Evolutionary conservation across 352 stramenopile species (phyloP).

Genomic region (Pythium volutum): DNA sequence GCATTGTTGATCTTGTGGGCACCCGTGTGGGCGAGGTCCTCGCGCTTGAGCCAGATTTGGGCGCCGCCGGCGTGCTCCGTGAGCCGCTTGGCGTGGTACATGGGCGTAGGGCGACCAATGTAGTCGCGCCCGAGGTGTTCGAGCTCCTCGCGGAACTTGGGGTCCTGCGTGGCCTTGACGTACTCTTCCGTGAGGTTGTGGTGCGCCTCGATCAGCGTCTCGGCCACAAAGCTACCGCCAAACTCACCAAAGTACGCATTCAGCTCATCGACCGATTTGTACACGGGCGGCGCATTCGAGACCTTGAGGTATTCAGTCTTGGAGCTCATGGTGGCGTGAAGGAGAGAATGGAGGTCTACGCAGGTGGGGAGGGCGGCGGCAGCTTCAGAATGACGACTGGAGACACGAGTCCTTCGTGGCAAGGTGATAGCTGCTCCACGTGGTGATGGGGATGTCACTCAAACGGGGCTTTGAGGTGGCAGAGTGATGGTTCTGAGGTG

Average conservation of each 20-base stretch:
- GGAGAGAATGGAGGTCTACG: not conserved
- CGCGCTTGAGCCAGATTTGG: constrained; percentile 98
- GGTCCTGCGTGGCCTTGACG: constrained; percentile 93
- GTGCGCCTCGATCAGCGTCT: constrained; percentile 96
- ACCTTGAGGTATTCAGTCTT: constrained; percentile 55
- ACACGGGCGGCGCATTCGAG: constrained; percentile 75
- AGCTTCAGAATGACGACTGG: constrained; percentile 4
- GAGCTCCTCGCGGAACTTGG: constrained; percentile 93
- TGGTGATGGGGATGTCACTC: constrained; percentile 15
- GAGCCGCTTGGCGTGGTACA: constrained; percentile 96
- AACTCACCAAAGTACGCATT: constrained; percentile 92
- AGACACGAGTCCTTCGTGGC: not conserved
- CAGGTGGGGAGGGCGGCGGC: not conserved
- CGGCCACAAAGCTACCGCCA: constrained; percentile 96
- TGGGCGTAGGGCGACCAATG: constrained; percentile 92
- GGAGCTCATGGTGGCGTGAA: constrained; percentile 24
- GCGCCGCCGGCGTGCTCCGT: constrained; percentile 90
- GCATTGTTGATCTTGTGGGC: constrained; percentile 99
- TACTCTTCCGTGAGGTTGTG: constrained; percentile 95
- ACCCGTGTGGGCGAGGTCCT: constrained; percentile 97
- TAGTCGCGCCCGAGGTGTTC: constrained; percentile 95
- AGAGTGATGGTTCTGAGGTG: constrained; percentile 6
- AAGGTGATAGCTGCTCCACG: constrained; percentile 17
- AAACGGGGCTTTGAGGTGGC: constrained; percentile 1
- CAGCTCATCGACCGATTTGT: constrained; percentile 54